Evolutionary conservation across 2,329 filamentous ascomycete species (phyloP), one percentile per base, ranked within the genome.

Genomic region (Diaporthe longicolla): DNA sequence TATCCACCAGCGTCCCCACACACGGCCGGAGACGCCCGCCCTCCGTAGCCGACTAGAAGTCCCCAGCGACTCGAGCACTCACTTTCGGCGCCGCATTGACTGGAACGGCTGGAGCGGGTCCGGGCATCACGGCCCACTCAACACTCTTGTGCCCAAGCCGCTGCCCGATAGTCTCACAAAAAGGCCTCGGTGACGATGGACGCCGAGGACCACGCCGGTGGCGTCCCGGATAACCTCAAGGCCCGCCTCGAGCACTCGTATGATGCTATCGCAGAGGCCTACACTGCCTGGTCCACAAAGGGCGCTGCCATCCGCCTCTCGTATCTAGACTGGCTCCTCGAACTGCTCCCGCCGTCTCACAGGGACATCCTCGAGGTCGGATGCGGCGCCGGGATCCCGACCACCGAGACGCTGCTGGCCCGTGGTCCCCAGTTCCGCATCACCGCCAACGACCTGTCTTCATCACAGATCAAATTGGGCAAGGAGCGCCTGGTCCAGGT

Each of bases 391-490:
- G 85, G 85, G 48, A 50, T 81, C 10, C 85, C 84, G 10, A 81
- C 82, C 17, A 82, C 82, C 1, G 73, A 79, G 65, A 79, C 74
- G 58, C 80, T 86, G 17, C 79, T 86, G 6, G 76, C 77, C 2
- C 69, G 77, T 43, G 74, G 77, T 6, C 71, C 61, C 26, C 65
- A 76, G 52, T 65, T 75, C 63, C 74, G 63, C 29, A 79, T 85
- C 57, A 78, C 79, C 13, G 85, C 82, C 76, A 85, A 85, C 77
- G 85, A 87, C 78, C 74, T 87, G 11, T 87, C 85, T 6, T 77
- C 78, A 52, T 76, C 79, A 10, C 84, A 87, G 80, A 76, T 87
- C 43, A 76, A 74, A 3, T 76, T 84, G 9, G 82, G 80, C 15
- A 74, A 72, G 32, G 72, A 74, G 48, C 78, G 80, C 26, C 78